Base-by-base conservation (phyloP, 2,329 filamentous ascomycete species). In the Ascochyta pisi region DNA sequence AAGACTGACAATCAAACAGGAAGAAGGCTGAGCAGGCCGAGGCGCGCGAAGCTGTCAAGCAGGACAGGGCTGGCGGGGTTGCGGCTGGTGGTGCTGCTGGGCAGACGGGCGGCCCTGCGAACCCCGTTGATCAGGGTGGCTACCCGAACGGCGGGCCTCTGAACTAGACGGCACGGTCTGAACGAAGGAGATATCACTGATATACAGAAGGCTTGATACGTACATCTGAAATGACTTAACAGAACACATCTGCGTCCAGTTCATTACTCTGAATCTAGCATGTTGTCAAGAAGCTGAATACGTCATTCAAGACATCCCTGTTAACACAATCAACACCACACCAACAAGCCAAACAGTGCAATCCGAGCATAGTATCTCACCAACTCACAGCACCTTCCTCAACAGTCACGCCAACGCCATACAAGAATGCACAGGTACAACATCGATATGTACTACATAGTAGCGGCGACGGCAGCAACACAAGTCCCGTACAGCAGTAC, bases 1-100 rank as follows among this genome's bases (percentile, higher is more conserved):
- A 9, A 23, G 50, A 50, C 61, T 66, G 40, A 68, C 26, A 12
- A 19, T 27, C 9, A 7, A 34, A 40, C 34, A 77, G 78, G 69
- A 82, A 82, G 71, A 82, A 82, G 69, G 77, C 73, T 3, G 80
- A 82, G 71, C 80, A 82, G 64, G 72, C 75, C 8, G 75, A 73
- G 15, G 65, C 72, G 23, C 65, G 80, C 38, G 75, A 79, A 48
- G 71, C 68, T 19, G 69, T 78, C 31, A 72, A 81, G 66, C 63
- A 73, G 57, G 57, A 77, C 61, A 75, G 76, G 64, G 50, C 68
- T 53, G 55, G 74, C 37, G 61, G 73, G 19, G 69, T 74, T 5
- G 73, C 74, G 64, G 76, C 75, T 42, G 79, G 71, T 7, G 79
- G 80, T 9, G 70, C 77, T 3, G 58, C 79, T 48, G 79, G 78